These are phyloP conservation scores for Pachysandra terminalis DNA, from an alignment of 164 flowering plant genomes.

Conservation along the genomic window DNA sequence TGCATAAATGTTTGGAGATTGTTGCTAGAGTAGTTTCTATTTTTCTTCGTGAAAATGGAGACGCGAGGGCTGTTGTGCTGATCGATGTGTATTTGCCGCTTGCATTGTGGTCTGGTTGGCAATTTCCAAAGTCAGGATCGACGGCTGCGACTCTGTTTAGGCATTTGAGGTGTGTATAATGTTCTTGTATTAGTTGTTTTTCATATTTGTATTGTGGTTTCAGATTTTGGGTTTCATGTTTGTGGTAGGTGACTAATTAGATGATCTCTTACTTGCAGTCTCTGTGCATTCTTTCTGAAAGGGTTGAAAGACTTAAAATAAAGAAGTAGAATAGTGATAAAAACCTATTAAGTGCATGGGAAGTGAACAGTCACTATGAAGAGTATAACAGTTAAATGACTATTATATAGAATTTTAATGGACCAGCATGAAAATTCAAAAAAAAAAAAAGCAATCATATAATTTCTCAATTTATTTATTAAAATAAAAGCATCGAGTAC, in stretches of 20 bases:
- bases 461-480: too few species aligned
- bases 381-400: too few species aligned
- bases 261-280: too few species aligned
- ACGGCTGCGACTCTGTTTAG: conserved; percentile 62
- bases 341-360: too few species aligned
- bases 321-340: too few species aligned
- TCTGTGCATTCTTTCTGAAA: too few species aligned
- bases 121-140: conserved; percentile 57
- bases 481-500: too few species aligned
- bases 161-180: conserved; percentile 62
- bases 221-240: background rate
- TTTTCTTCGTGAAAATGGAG: conserved; percentile 16
- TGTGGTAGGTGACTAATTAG: background rate
- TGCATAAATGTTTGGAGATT: conserved; percentile 52
- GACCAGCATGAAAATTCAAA: too few species aligned
- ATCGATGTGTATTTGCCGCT: conserved; percentile 77
- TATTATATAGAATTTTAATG: too few species aligned
- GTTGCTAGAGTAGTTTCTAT: conserved; percentile 41
- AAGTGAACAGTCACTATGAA: too few species aligned
- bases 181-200: background rate
- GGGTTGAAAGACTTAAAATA: too few species aligned
- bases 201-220: background rate
- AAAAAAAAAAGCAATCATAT: too few species aligned
- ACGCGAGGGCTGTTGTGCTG: conserved; percentile 56
- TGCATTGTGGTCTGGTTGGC: conserved; percentile 77